Evolutionary conservation across 2,329 filamentous ascomycete genomes (phyloP), one percentile per base, ranked within the genome.

Genomic region (Raffaelea albimanens): DNA sequence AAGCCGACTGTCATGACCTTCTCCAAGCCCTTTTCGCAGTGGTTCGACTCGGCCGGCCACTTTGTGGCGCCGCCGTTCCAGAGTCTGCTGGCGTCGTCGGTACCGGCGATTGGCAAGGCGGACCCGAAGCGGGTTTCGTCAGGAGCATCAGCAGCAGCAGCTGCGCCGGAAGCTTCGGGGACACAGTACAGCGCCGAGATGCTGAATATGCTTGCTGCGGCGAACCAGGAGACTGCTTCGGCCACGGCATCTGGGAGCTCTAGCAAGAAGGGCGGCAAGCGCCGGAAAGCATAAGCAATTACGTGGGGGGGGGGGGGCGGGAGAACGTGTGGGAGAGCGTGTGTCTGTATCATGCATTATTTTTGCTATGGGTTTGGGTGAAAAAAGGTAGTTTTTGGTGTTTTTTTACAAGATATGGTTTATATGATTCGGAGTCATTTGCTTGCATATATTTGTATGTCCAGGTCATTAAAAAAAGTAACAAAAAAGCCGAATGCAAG

Each of bases 61-160:
- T 89, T 93, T 61, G 76, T 89, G 41, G 76, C 79, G 9, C 70
- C 78, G 55, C 86, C 87, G 5, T 90, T 93, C 66, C 87, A 93
- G 72, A 76, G 82, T 60, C 80, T 87, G 68, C 70, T 93, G 43
- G 85, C 85, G 11, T 75, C 74, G n/a, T 73, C 75, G 38, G 72
- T 91, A 3, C 76, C 81, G 1, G 61, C 76, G 29, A 74, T 91
- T 52, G 85, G 82, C 44, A 72, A 72, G 55, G 73, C 73, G 29
- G 86, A 91, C 57, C 75, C 81, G 34, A 76, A 76, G 62, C 71
- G 74, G 48, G 71, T 71, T n/a, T 47, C 63, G 2, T 55, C 60
- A 36, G 59, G 71, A 18, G 45, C 62, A 2, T 53, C 60, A 38
- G 59, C 62, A 3, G 58, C 65, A 23, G 57, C 68, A 33, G 52